Base-by-base conservation (phyloP, 805 yeast species). In the Limtongia smithiae region DNA sequence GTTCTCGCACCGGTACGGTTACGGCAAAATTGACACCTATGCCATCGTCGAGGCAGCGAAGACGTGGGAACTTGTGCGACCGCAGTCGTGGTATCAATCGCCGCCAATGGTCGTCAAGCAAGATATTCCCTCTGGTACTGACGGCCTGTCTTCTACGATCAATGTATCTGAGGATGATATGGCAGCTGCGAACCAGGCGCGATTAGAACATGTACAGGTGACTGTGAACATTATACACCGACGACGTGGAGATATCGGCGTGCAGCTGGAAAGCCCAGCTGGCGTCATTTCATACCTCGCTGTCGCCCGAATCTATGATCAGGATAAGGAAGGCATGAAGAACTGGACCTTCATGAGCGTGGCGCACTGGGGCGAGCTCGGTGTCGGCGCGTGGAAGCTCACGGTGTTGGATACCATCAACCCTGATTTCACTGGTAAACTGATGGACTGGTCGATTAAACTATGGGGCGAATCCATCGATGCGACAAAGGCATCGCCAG, bases 261-360 rank as follows among this genome's bases (percentile, higher is more conserved):
- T 85, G 35, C 75, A 75, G 46, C 73, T 93, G 47, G 70, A 70
- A 6, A 84, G 96, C 3, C 98, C 98, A 3, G 61, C 66, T 28
- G 95, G 95, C 0, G 73, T 85, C 27, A 70, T 70, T 7, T 87
- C 96, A 17, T 77, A 80, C 38, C 73, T 93, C 52, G 96, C 93
- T 0, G 77, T 81, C 21, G 73, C 74, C 17, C 77, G 98, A 59
- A 68, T 68, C 5, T 58, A 68, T 17, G 98, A 93, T 66, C 56
- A 49, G 7, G 72, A 80, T 4, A 54, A 59, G 1, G 71, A 64
- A 1, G 95, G 96, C 0, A 84, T 87, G 57, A 60, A 64, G 4
- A 74, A 84, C 58, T 93, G 98, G 98, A 85, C 86, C 1, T 93
- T 93, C 63, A 87, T 90, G 87, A 78, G 91, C 9, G 97, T 93